These are phyloP conservation scores for Aspergillus nanangensis DNA, from an alignment of 495 filamentous ascomycete species.

Conservation along the genomic window DNA sequence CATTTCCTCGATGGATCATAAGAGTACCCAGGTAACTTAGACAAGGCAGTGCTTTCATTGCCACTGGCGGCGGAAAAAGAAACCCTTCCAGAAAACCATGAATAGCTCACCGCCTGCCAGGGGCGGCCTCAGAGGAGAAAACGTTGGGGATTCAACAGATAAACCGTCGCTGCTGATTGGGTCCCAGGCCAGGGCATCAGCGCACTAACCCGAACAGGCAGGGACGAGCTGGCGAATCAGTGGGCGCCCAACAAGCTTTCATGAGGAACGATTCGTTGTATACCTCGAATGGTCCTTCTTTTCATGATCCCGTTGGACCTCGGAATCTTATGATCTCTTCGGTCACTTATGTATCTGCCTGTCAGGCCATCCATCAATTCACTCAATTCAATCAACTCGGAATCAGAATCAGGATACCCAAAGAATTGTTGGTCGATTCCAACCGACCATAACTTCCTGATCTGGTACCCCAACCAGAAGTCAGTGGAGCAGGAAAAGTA, in stretches of 20 bases:
- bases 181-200: neutral
- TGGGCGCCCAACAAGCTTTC: conserved; percentile 31
- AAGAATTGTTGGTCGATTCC: conserved; percentile 3
- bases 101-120: conserved; percentile 10
- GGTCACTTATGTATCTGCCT: conserved; percentile 1
- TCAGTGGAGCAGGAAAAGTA: no score
- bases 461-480: no score
- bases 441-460: no score
- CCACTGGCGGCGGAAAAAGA: no score
- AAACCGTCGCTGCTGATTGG: conserved; percentile 7
- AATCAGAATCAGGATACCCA: no score
- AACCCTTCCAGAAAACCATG: neutral
- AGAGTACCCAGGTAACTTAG: no score
- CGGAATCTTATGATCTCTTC: conserved; percentile 39
- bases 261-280: no score
- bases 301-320: conserved; percentile 9
- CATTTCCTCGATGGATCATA: no score
- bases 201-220: conserved; percentile 8
- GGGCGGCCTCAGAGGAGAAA: conserved; percentile 16
- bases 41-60: no score
- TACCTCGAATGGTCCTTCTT: no score
- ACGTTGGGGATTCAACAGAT: conserved; percentile 27
- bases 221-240: conserved; percentile 10
- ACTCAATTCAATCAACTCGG: conserved; percentile 6
- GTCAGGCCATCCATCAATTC: conserved; percentile 10